These are phyloP conservation scores for Fraxinus quadrangulata DNA, from an alignment of 257 asterid species.

Conservation along the genomic window DNA sequence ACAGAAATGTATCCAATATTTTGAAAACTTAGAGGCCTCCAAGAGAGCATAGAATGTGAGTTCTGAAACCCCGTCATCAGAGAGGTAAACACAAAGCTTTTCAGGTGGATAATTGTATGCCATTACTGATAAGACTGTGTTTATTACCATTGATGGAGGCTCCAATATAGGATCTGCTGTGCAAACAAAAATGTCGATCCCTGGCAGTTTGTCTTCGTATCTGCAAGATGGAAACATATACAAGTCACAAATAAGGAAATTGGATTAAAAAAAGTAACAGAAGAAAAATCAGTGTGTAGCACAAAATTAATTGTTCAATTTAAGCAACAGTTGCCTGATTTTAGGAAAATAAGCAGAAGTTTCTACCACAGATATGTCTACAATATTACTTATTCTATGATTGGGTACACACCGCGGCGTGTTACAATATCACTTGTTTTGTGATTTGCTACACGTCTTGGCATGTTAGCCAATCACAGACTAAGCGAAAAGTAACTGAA, in stretches of 20 bases:
- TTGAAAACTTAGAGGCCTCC: slow-evolving; percentile 41
- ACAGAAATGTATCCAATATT: slow-evolving; percentile 43
- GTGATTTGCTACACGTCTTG: too few relatives aligned
- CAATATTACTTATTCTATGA: too few relatives aligned
- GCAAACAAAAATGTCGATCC: slow-evolving; percentile 46
- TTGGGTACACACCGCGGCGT: too few relatives aligned
- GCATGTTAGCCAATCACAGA: too few relatives aligned
- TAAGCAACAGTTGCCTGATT: too few relatives aligned
- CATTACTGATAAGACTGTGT: slow-evolving; percentile 47
- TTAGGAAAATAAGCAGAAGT: too few relatives aligned
- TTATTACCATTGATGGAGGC: slow-evolving; percentile 45
- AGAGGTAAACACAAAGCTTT: slow-evolving; percentile 36
- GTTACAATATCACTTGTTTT: too few relatives aligned
- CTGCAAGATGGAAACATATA: slow-evolving; percentile 21
- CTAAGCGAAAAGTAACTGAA: too few relatives aligned
- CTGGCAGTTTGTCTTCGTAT: slow-evolving; percentile 33
- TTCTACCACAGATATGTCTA: too few relatives aligned
- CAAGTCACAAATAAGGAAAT: not conserved
- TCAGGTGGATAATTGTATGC: slow-evolving; percentile 41
- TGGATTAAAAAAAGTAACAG: not conserved
- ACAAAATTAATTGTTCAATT: too few relatives aligned
- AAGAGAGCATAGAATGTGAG: slow-evolving; percentile 47
- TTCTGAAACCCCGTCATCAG: slow-evolving; percentile 52
- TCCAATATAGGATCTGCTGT: slow-evolving; percentile 48
- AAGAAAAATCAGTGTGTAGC: too few relatives aligned